These are phyloP conservation scores for Hymenoscyphus scutula DNA, from an alignment of 2,329 filamentous ascomycete species.

Conservation along the genomic window DNA sequence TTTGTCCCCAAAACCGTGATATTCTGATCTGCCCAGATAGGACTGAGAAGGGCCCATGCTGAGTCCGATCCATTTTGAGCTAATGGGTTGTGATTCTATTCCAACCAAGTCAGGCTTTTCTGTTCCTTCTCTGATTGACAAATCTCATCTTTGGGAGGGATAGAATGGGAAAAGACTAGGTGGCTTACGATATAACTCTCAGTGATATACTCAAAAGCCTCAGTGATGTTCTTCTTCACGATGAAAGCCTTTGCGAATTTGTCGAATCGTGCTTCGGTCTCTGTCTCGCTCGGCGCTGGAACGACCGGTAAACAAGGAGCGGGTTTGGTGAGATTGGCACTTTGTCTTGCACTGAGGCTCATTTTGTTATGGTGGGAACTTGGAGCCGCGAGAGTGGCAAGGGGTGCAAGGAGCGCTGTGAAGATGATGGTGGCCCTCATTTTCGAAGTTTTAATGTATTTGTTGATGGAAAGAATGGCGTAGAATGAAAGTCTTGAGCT, in stretches of 20 bases:
- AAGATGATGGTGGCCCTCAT: not conserved
- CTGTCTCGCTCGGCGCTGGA: slow-evolving; percentile 4
- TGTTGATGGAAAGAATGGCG: not conserved
- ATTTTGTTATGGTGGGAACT: not conserved
- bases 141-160: not conserved
- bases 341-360: not conserved
- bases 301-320: not conserved
- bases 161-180: not conserved
- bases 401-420: not conserved
- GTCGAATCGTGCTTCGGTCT: slow-evolving; percentile 12
- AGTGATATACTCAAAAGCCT: slow-evolving; percentile 17
- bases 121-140: not conserved
- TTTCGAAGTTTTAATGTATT: not conserved
- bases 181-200: slow-evolving; percentile 17
- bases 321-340: not conserved
- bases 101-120: not conserved
- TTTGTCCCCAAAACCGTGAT: slow-evolving; percentile 9
- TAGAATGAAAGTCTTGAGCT: not conserved
- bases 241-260: slow-evolving; percentile 16
- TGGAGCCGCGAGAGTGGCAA: not conserved
- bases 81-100: slow-evolving; percentile 18
- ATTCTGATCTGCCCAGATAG: slow-evolving; percentile 10
- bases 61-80: slow-evolving; percentile 17
- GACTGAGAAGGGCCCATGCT: slow-evolving; percentile 17
- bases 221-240: slow-evolving; percentile 13